Evolutionary conservation across 2,329 filamentous ascomycete genomes (phyloP).

Genomic region (Colletotrichum eleusines): DNA sequence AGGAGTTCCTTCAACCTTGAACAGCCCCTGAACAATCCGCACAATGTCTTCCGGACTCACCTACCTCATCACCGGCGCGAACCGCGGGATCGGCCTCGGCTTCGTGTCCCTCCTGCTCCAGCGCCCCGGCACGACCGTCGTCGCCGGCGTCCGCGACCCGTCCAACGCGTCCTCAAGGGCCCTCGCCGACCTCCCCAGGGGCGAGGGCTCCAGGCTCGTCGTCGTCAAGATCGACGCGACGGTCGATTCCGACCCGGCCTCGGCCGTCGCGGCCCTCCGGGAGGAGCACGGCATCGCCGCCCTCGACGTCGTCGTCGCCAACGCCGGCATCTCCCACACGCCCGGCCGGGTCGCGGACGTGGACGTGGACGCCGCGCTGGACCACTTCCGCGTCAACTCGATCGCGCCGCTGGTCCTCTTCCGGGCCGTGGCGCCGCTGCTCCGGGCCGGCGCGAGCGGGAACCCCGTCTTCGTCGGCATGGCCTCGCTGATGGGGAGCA

Average conservation of each 20-base stretch:
- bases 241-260: slow-evolving; percentile 49
- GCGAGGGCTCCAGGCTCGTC: slow-evolving; percentile 51
- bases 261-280: slow-evolving; percentile 49
- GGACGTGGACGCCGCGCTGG: slow-evolving; percentile 46
- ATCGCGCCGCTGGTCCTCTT: slow-evolving; percentile 33
- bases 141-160: slow-evolving; percentile 55
- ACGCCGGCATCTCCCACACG: slow-evolving; percentile 56
- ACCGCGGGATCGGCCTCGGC: slow-evolving; percentile 36
- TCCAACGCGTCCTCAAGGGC: slow-evolving; percentile 45
- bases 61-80: slow-evolving; percentile 52
- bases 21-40: background rate
- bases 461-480: slow-evolving; percentile 47
- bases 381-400: slow-evolving; percentile 56
- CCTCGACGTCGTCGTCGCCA: slow-evolving; percentile 66
- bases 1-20: background rate
- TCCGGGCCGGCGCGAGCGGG: slow-evolving; percentile 39
- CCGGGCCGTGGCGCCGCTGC: slow-evolving; percentile 47
- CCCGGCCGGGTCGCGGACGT: slow-evolving; percentile 43
- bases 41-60: slow-evolving; percentile 49
- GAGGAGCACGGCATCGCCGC: slow-evolving; percentile 50
- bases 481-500: slow-evolving; percentile 45
- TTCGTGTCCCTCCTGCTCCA: slow-evolving; percentile 24
- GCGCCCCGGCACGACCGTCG: slow-evolving; percentile 49
- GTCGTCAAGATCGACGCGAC: slow-evolving; percentile 57
- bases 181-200: slow-evolving; percentile 53